Base-by-base conservation (phyloP, 768 basidiomycete species). In the Phallus indusiatus region DNA sequence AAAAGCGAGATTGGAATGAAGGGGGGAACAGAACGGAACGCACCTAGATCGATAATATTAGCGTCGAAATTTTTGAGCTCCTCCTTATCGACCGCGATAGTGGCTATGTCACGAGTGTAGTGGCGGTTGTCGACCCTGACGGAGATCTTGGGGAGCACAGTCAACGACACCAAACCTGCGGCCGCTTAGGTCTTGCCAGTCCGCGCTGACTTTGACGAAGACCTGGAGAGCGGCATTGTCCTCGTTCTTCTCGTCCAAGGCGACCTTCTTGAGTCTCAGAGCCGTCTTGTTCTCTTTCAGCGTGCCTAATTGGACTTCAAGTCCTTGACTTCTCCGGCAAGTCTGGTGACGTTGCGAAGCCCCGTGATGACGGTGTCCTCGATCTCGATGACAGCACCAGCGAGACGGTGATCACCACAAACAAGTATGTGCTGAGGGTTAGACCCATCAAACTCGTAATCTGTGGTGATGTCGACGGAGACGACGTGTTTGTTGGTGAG, bases 101-200 rank as follows among this genome's bases (percentile, higher is more conserved):
- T 57, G 42, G 65, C 67, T 71, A 73, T 75, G 64, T 75, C 75
- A 20, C 63, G 35, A 8, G 67, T 73, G 59, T 66, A 75, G 11
- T 54, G 54, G 56, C 70, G 36, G 53, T 64, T 53, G 16, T 61
- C 66, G 63, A 47, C 64, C n/a, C n/a, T n/a, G 34, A 68, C 68
- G 35, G 37, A 57, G 64, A 74, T 72, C 12, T 63, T 37, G n/a
- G 28, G 65, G 66, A 62, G 63, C 59, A 66, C 71, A 68, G 58
- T 72, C 51, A 57, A 75, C 70, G 49, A 52, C 61, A 52, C 75
- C 75, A 50, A 75, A 62, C 60, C 67, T 56, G 56, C 73, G 75
- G 54, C 67, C 60, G 52, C 60, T 50, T 2, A 62, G 34, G 14
- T 55, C 58, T 1, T 61, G 66, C 57, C 61, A 58, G 51, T 60